Percentiles rank a stretch among this genome's conserved stretches.
Evolutionary conservation across 306 rosid species (phyloP).

Genomic region (Acacia melanoxylon): DNA sequence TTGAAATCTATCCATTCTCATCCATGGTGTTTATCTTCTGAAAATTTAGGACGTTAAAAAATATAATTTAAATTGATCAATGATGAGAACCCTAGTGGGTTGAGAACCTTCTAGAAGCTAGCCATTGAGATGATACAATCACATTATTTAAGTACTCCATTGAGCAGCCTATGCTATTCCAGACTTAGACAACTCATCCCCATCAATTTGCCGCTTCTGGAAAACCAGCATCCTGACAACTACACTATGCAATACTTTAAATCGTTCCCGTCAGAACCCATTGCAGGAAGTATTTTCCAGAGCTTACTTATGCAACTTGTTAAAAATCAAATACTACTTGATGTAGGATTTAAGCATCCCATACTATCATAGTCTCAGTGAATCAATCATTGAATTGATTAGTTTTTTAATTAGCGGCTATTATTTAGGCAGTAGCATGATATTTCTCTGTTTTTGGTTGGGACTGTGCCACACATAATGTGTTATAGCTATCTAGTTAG

Average conservation of each 20-base stretch:
- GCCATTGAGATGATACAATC: too few relatives aligned
- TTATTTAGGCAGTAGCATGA: neutral
- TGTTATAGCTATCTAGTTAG: neutral
- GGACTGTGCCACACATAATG: neutral
- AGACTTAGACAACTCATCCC: neutral
- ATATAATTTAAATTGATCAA: too few relatives aligned
- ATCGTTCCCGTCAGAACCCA: too few relatives aligned
- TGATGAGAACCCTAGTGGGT: too few relatives aligned
- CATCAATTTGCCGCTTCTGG: neutral
- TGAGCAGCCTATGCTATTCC: neutral
- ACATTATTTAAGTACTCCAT: too few relatives aligned
- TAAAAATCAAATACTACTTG: neutral
- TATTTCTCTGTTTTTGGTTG: constrained; percentile 3
- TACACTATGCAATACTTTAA: neutral
- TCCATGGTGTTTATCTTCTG: too few relatives aligned
- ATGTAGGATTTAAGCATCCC: neutral
- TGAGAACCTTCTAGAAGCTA: too few relatives aligned
- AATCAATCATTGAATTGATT: neutral
- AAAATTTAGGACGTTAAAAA: too few relatives aligned
- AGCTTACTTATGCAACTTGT: neutral
- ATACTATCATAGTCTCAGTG: neutral
- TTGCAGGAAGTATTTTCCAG: too few relatives aligned
- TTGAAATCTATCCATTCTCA: too few relatives aligned
- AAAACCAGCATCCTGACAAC: neutral
- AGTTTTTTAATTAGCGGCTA: neutral